Conservation (phyloP, 1,139 yeast genomes). For the Sugiyamaella pinicola region DNA sequence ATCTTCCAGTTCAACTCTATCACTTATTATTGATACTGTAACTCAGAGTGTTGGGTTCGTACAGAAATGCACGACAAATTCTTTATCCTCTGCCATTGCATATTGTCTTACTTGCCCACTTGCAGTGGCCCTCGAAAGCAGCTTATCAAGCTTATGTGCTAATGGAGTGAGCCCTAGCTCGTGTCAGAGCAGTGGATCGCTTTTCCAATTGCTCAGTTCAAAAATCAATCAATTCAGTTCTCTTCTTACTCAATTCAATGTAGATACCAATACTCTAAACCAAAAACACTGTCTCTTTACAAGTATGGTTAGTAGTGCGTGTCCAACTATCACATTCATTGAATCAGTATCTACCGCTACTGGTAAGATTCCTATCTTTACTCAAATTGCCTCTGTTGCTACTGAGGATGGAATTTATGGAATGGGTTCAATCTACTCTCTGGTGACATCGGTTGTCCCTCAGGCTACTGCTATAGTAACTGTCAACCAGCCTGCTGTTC, state of each 20-base stretch:
- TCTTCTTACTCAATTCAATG: slow-evolving; percentile 6
- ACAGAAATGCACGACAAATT: not conserved
- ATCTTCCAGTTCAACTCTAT: not conserved
- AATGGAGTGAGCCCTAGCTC: not conserved
- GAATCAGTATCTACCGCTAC: slow-evolving; percentile 8
- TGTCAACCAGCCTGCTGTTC: slow-evolving; percentile 12
- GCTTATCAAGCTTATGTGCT: not conserved
- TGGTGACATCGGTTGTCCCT: slow-evolving; percentile 14
- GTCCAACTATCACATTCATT: slow-evolving; percentile 7
- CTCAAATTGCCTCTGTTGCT: slow-evolving; percentile 13
- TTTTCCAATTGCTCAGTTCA: slow-evolving; percentile 7
- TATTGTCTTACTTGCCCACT: slow-evolving; percentile 12
- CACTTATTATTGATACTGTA: not conserved
- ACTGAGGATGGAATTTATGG: slow-evolving; percentile 6
- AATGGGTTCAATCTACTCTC: slow-evolving; percentile 1
- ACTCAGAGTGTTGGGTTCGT: slow-evolving; percentile 6
- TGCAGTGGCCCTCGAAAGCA: slow-evolving; percentile 7
- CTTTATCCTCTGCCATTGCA: slow-evolving; percentile 5
- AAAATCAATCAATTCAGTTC: slow-evolving; percentile 10
- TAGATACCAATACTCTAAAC: slow-evolving; percentile 7
- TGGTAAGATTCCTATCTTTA: slow-evolving; percentile 5
- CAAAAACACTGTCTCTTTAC: slow-evolving; percentile 2
- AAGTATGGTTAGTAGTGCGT: slow-evolving; percentile 2
- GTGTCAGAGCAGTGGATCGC: not conserved
- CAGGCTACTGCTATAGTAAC: slow-evolving; percentile 11